Base-by-base conservation (phyloP, 1,139 yeast species). In the Pneumocystis jirovecii region DNA sequence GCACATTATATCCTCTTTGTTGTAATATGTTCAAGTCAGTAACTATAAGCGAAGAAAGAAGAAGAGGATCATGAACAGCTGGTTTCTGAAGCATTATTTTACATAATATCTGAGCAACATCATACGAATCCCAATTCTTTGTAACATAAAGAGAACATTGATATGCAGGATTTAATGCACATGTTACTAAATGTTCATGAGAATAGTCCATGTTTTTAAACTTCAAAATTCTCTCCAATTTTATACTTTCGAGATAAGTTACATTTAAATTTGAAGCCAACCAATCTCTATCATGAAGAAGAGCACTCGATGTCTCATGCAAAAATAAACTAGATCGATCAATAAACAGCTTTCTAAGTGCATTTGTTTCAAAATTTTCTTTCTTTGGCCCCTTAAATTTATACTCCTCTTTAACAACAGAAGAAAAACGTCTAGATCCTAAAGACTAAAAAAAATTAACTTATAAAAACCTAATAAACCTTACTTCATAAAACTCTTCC, bases 1-100 rank as follows among this genome's bases (percentile, higher is more conserved):
- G 73, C 12, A 77, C 78, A 68, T 77, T 76, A 68, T 75, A 77
- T 4, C 80, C 80, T 64, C 78, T 74, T 63, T 72, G 67, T 67
- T 76, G 76, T 61, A 77, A 70, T 25, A 72, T 68, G 21, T 68
- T 65, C 65, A 77, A 68, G 19, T 73, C 70, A 3, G 76, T 72
- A 39, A 72, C 70, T 42, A 77, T 70, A 66, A 76, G 73, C 7
- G 76, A 71, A 62, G 77, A 80, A 29, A 77, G 68, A 4, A 77
- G 75, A 57, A 78, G 72, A 3, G 74, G 77, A 1, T 77, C 72
- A 59, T 77, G 79, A 4, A 79, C 78, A 25, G 72, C 75, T 0
- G 79, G 77, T 50, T 71, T 65, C 42, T 66, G 66, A 19, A 76
- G 66, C 7, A 75, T 65, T 5, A 67, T 65, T 57, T 73, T 73